phyloP scores from a whole-genome alignment of 176 grass and related monocot genomes.

The Oryza punctata region DNA sequence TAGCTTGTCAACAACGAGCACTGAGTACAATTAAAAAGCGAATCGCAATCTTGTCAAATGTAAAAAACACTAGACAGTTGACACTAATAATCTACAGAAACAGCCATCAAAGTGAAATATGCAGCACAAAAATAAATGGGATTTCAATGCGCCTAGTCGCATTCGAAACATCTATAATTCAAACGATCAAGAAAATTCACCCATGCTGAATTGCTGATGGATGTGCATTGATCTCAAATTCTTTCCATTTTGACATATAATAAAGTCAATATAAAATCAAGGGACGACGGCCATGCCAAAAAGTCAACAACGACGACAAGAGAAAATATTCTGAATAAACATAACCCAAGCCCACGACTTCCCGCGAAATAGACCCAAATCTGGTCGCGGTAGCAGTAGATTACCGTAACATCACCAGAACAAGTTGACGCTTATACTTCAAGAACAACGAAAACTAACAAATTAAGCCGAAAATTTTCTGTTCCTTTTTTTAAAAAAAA shows the following conservation, averaged over 20 bases:
- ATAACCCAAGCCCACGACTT: neutral
- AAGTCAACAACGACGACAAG: neutral
- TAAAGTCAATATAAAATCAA: neutral
- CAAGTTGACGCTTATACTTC: neutral
- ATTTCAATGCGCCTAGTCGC: neutral
- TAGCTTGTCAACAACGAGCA: slow-evolving; percentile 11
- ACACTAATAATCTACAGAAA: neutral
- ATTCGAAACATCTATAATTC: neutral
- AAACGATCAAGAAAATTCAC: neutral
- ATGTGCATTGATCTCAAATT: neutral
- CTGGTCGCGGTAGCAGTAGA: neutral
- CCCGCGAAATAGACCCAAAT: neutral
- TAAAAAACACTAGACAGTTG: neutral
- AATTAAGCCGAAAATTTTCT: neutral
- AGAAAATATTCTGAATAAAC: neutral
- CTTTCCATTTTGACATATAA: neutral
- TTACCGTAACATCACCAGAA: neutral
- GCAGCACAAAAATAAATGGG: neutral
- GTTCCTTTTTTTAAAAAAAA: neutral
- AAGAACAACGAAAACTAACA: neutral
- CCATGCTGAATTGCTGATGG: neutral
- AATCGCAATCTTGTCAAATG: neutral
- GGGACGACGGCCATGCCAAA: neutral
- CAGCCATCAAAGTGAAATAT: neutral
- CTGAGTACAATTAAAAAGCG: neutral